phyloP scores from a whole-genome alignment of 352 stramenopile genomes.

The Globisporangium cederbergense region DNA sequence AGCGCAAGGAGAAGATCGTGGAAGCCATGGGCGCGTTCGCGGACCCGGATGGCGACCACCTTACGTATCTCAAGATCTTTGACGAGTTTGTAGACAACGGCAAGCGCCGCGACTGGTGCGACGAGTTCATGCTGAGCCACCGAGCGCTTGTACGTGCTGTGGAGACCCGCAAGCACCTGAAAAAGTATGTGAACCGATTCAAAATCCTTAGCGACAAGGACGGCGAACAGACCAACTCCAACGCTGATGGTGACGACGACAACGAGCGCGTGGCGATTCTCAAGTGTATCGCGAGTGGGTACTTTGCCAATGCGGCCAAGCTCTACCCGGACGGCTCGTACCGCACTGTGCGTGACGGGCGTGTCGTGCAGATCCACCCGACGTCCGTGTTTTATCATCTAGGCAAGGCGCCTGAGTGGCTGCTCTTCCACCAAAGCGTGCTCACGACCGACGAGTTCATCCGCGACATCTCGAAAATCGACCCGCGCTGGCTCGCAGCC shows the following conservation, averaged over 20 bases:
- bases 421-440: slow-evolving; percentile 98
- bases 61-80: slow-evolving; percentile 69
- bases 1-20: slow-evolving; percentile 62
- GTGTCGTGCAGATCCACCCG: slow-evolving; percentile 69
- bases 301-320: slow-evolving; percentile 96
- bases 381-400: slow-evolving; percentile 75
- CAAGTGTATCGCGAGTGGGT: slow-evolving; percentile 69
- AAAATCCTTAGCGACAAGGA: slow-evolving; percentile 17
- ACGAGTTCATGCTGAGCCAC: slow-evolving; percentile 63
- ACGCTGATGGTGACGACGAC: slow-evolving; percentile 17
- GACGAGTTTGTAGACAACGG: slow-evolving; percentile 70
- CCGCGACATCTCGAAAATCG: slow-evolving; percentile 62
- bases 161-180: slow-evolving; percentile 67
- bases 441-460: slow-evolving; percentile 96
- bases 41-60: slow-evolving; percentile 62
- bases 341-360: slow-evolving; percentile 63
- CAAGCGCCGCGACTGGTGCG: slow-evolving; percentile 65
- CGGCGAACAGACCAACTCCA: background rate
- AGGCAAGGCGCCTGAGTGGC: slow-evolving; percentile 92
- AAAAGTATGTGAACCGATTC: slow-evolving; percentile 65
- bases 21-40: slow-evolving; percentile 69
- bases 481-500: slow-evolving; percentile 70
- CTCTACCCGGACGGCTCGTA: slow-evolving; percentile 89
- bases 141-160: slow-evolving; percentile 52
- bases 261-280: slow-evolving; percentile 31